Percentiles rank a stretch among this genome's conserved stretches.
Conservation (phyloP, 2,329 filamentous ascomycete species). For the Pseudocercospora fuligena region DNA sequence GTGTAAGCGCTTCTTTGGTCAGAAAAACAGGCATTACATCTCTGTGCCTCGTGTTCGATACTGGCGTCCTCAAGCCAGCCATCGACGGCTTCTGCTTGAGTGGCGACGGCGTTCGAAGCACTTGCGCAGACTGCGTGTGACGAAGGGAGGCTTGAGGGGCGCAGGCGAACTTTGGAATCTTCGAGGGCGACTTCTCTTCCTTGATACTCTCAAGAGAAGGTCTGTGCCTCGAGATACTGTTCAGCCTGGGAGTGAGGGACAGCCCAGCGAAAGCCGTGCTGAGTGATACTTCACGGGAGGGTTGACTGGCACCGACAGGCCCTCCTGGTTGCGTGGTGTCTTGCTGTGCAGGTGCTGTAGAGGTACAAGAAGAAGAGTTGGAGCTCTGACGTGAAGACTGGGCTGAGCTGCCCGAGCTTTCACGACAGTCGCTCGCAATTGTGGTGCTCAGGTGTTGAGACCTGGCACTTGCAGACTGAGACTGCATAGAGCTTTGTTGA, state of each 20-base stretch:
- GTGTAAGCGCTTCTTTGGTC: conserved; percentile 58
- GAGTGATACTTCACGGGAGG: conserved; percentile 39
- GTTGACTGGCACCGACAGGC: conserved; percentile 31
- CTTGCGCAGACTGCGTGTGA: conserved; percentile 37
- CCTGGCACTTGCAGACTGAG: conserved; percentile 29
- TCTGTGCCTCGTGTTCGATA: conserved; percentile 36
- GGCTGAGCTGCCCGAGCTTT: conserved; percentile 27
- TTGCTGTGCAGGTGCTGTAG: conserved; percentile 23
- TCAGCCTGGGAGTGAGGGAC: conserved; percentile 32
- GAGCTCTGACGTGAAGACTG: conserved; percentile 32
- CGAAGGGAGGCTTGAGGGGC: conserved; percentile 35
- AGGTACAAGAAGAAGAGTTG: conserved; percentile 27
- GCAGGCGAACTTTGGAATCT: conserved; percentile 43
- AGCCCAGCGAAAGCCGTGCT: conserved; percentile 37
- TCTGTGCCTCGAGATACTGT: conserved; percentile 31
- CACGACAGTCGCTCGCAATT: conserved; percentile 26
- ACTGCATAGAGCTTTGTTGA: conserved; percentile 14
- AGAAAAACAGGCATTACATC: conserved; percentile 69
- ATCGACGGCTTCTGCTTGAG: conserved; percentile 35
- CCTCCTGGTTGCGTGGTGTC: conserved; percentile 26
- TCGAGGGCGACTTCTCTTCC: conserved; percentile 39
- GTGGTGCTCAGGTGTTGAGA: conserved; percentile 38
- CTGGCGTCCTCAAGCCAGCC: conserved; percentile 36
- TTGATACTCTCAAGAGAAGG: conserved; percentile 40
- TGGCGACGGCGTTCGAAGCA: conserved; percentile 37